A percentile compares a stretch with the other conserved stretches of the same genome.
Conservation (phyloP, 75 land plant species). For the Ceratopteris richardii region DNA sequence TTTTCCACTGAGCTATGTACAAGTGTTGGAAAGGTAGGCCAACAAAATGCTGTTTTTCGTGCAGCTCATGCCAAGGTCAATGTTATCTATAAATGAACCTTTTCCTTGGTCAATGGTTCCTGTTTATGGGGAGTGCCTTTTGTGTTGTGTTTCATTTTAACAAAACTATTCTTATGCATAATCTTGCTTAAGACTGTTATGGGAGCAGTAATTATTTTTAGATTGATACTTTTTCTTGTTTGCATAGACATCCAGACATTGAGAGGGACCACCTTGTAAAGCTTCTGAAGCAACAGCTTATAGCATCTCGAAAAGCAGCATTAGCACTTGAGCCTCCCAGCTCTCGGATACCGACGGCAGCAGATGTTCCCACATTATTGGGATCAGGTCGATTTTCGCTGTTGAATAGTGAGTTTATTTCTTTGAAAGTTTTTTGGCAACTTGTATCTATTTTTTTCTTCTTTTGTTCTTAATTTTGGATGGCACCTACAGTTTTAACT, state of each 20-base stretch:
- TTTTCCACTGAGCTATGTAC: slow-evolving; percentile 61
- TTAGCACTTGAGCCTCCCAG: slow-evolving; percentile 24
- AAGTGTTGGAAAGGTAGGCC: slow-evolving; percentile 63
- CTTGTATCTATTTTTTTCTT: slow-evolving; percentile 7
- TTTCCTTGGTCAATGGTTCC: not conserved
- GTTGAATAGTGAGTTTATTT: slow-evolving; percentile 47
- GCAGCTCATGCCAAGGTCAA: too few relatives aligned
- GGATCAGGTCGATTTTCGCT: slow-evolving; percentile 84
- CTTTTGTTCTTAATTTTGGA: too few relatives aligned
- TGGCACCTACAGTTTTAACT: not conserved
- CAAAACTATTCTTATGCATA: too few relatives aligned
- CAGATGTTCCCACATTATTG: slow-evolving; percentile 83
- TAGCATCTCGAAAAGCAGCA: slow-evolving; percentile 23
- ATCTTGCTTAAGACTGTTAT: too few relatives aligned
- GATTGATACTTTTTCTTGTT: too few relatives aligned
- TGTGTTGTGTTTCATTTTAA: too few relatives aligned
- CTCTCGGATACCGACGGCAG: slow-evolving; percentile 49
- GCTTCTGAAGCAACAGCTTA: slow-evolving; percentile 72
- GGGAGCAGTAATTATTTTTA: too few relatives aligned
- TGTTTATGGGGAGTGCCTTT: too few relatives aligned
- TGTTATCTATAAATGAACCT: too few relatives aligned
- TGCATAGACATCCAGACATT: slow-evolving; percentile 61
- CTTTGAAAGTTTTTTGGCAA: not conserved
- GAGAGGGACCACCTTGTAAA: slow-evolving; percentile 74
- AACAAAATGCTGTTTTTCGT: not conserved